phyloP scores from a whole-genome alignment of 192 early-diverging fungal species.

The Backusella mclennaniae region DNA sequence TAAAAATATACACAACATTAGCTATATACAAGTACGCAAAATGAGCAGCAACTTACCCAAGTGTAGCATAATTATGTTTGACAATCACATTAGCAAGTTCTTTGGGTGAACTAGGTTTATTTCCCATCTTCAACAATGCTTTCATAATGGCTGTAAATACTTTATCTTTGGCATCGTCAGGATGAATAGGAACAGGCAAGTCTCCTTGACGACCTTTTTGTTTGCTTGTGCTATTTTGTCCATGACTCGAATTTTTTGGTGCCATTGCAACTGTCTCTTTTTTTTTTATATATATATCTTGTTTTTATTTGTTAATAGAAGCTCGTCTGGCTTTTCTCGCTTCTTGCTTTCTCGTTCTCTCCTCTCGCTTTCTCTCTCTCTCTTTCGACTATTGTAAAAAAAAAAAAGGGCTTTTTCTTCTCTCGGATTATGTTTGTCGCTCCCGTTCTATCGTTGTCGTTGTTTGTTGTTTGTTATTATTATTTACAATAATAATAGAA shows the following conservation, averaged over 20 bases:
- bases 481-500: not conserved
- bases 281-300: not conserved
- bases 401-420: not conserved
- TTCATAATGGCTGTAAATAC: conserved; percentile 88
- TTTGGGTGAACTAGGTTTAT: conserved; percentile 80
- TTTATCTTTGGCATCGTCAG: conserved; percentile 79
- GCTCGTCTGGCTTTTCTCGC: not conserved
- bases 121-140: conserved; percentile 70
- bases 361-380: not conserved
- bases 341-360: not conserved
- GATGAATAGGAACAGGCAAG: conserved; percentile 51
- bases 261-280: not conserved
- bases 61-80: conserved; percentile 71
- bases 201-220: conserved; percentile 11
- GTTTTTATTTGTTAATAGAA: not conserved
- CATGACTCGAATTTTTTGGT: not conserved
- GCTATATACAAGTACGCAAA: not conserved
- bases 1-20: not conserved
- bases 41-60: conserved; percentile 60
- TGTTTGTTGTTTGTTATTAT: not conserved
- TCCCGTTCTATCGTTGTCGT: not conserved
- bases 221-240: not conserved
- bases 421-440: not conserved
- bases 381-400: not conserved
- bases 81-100: conserved; percentile 78